A percentile compares a stretch with the other conserved stretches of the same genome.
phyloP scores from a whole-genome alignment of 768 basidiomycete genomes.

The Agrocybe pediades region DNA sequence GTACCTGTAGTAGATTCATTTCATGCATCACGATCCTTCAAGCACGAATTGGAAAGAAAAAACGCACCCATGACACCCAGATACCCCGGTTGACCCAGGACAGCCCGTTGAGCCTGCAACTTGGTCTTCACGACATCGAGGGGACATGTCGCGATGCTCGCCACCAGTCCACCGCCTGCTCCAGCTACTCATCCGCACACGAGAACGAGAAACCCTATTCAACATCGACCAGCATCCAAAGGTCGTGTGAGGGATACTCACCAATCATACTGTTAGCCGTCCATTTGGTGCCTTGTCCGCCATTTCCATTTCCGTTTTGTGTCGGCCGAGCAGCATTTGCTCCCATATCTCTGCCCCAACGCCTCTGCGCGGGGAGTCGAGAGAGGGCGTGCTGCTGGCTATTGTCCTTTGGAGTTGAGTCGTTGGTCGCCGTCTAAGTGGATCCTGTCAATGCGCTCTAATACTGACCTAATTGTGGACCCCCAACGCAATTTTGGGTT shows the following conservation, averaged over 20 bases:
- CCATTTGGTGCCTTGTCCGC: conserved; percentile 50
- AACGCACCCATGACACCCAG: conserved; percentile 72
- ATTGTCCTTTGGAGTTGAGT: conserved; percentile 11
- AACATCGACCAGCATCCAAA: not conserved
- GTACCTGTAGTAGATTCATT: conserved; percentile 31
- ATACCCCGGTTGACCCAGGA: conserved; percentile 72
- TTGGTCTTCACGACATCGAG: conserved; percentile 98
- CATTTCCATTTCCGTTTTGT: conserved; percentile 4
- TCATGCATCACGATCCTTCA: not conserved
- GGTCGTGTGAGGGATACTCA: conserved; percentile 32
- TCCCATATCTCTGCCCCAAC: conserved; percentile 67
- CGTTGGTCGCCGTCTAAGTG: conserved; percentile 15
- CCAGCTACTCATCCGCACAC: conserved; percentile 58
- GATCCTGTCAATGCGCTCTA: conserved; percentile 4
- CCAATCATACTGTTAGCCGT: conserved; percentile 83
- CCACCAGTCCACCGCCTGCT: conserved; percentile 92
- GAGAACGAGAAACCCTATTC: not conserved
- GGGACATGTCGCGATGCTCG: conserved; percentile 93
- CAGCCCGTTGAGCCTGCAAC: conserved; percentile 87
- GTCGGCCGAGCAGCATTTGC: conserved; percentile 32
- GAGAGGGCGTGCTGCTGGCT: conserved; percentile 21
- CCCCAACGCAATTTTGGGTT: conserved; percentile 3
- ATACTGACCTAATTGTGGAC: conserved; percentile 1
- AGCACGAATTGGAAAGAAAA: not conserved
- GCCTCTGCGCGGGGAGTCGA: conserved; percentile 54